A percentile compares a stretch with the other conserved stretches of the same genome.
Evolutionary conservation across 2,329 filamentous ascomycete genomes (phyloP).

Genomic region (Xylariomycetidae sp.): DNA sequence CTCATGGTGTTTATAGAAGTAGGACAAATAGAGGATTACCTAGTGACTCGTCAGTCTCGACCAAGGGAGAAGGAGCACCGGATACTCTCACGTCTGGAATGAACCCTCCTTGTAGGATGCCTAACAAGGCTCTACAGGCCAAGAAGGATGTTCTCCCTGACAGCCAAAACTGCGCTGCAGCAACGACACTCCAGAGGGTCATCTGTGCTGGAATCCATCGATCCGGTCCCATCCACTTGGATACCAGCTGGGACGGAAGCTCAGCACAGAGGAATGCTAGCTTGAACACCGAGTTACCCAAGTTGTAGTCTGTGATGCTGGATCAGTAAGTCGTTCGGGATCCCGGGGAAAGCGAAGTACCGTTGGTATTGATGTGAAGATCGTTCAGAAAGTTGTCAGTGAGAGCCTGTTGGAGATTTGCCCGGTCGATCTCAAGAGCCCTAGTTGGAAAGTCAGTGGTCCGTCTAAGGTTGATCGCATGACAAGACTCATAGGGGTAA

Average conservation of each 20-base stretch:
- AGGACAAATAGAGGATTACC: conserved; percentile 15
- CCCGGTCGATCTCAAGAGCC: conserved; percentile 44
- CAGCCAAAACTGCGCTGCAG: conserved; percentile 14
- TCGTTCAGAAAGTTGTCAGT: conserved; percentile 42
- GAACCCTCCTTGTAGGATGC: conserved; percentile 18
- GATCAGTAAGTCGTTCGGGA: background rate
- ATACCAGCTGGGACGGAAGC: conserved; percentile 54
- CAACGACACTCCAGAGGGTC: conserved; percentile 14
- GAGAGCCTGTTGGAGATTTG: conserved; percentile 41
- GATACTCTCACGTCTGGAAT: conserved; percentile 16
- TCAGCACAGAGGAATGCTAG: conserved; percentile 50
- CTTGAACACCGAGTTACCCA: conserved; percentile 49
- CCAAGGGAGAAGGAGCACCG: too few species aligned
- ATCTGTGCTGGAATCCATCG: conserved; percentile 19
- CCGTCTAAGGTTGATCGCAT: too few species aligned
- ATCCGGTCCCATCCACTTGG: conserved; percentile 38
- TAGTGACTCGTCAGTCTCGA: too few species aligned
- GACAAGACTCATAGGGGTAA: too few species aligned
- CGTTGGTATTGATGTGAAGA: conserved; percentile 37
- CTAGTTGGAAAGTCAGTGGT: too few species aligned
- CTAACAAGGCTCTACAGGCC: conserved; percentile 13
- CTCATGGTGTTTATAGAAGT: conserved; percentile 26
- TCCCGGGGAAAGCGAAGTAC: conserved; percentile 17
- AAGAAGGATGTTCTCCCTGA: conserved; percentile 12
- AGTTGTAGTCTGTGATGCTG: conserved; percentile 39